Conservation (phyloP, 169 alveolate species). For the Babesia caballi region DNA sequence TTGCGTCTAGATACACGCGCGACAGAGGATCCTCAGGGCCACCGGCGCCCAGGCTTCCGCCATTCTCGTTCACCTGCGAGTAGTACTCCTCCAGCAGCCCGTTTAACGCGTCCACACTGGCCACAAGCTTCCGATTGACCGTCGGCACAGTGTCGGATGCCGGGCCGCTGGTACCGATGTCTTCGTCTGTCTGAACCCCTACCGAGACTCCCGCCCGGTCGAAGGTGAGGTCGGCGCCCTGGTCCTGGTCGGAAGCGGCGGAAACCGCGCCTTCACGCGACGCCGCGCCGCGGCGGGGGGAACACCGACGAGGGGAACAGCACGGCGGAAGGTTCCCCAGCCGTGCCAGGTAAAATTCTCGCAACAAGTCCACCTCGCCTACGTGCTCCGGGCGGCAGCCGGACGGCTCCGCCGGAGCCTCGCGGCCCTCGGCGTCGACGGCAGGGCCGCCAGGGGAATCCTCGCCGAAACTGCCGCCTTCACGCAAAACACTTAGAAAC, state of each 20-base stretch:
- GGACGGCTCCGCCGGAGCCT: neutral
- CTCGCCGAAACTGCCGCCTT: neutral
- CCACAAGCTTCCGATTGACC: neutral
- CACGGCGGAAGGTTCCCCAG: neutral
- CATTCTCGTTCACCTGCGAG: conserved; percentile 6
- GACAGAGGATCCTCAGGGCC: conserved; percentile 18
- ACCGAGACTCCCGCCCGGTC: neutral
- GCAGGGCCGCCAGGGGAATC: neutral
- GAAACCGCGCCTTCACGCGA: neutral
- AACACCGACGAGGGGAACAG: neutral
- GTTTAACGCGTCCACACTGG: neutral
- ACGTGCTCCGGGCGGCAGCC: neutral
- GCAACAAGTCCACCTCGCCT: conserved; percentile 5
- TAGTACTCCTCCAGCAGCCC: conserved; percentile 10
- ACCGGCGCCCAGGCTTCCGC: neutral
- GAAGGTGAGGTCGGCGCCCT: neutral
- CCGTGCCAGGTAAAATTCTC: conserved; percentile 25
- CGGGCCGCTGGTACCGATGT: neutral
- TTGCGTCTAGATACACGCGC: conserved; percentile 1
- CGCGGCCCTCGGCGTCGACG: neutral
- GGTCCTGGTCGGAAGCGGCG: neutral
- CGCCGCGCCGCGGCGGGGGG: neutral
- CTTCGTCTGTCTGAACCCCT: neutral
- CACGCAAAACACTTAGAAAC: neutral
- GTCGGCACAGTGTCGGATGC: neutral